Conservation (phyloP, 2,329 filamentous ascomycete species). For the Ophiosphaerella korrae region DNA sequence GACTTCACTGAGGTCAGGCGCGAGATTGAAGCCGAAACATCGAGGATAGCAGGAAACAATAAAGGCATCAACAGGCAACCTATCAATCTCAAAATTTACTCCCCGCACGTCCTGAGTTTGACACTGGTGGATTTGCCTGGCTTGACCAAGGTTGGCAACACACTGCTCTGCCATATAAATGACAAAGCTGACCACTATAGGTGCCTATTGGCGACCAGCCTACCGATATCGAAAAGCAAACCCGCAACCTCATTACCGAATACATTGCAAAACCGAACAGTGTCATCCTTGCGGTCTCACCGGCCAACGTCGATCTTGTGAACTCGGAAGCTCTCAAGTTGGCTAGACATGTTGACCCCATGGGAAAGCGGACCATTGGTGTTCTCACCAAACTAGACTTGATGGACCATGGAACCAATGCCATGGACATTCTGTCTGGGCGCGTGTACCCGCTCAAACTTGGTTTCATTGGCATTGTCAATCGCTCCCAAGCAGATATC, state of each 20-base stretch:
- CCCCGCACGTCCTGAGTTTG: constrained; percentile 92
- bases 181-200: constrained; percentile 51
- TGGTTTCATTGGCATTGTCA: constrained; percentile 97
- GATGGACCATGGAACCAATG: constrained; percentile 99
- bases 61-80: constrained; percentile 98
- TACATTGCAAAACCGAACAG: constrained; percentile 99
- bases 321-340: constrained; percentile 98
- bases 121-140: constrained; percentile 95
- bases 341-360: constrained; percentile 92
- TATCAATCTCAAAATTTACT: constrained; percentile 99
- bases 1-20: constrained; percentile 93
- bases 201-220: constrained; percentile 98
- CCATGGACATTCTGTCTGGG: constrained; percentile 94
- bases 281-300: constrained; percentile 94
- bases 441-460: constrained; percentile 96
- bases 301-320: constrained; percentile 96
- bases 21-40: constrained; percentile 96
- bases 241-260: constrained; percentile 91
- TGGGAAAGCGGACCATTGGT: constrained; percentile 92
- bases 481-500: constrained; percentile 97
- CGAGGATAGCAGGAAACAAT: constrained; percentile 92
- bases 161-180: constrained; percentile 3
- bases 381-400: constrained; percentile 96
- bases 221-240: constrained; percentile 98
- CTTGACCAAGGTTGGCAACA: constrained; percentile 77